phyloP scores from a whole-genome alignment of 495 filamentous ascomycete species.

The Astrocystis sublimbata region DNA sequence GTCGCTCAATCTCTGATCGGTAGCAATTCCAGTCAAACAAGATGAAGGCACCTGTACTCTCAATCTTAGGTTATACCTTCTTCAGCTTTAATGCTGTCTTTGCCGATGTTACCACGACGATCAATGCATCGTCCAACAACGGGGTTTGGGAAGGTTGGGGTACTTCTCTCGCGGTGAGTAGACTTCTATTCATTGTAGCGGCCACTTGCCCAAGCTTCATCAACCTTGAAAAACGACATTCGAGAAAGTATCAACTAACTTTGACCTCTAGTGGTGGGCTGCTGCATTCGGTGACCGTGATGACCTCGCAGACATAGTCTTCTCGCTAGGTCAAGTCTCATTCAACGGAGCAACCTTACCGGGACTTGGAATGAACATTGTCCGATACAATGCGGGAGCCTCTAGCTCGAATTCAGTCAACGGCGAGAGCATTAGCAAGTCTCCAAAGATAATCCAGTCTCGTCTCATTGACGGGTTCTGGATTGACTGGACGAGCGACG shows the following conservation, averaged over 20 bases:
- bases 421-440: conserved; percentile 36
- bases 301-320: conserved; percentile 41
- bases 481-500: conserved; percentile 33
- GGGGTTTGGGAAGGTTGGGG: no score
- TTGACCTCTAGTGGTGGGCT: conserved; percentile 45
- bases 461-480: conserved; percentile 42
- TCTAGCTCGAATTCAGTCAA: conserved; percentile 35
- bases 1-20: neutral
- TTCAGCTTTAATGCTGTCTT: conserved; percentile 6
- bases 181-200: no score
- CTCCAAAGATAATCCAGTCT: conserved; percentile 35
- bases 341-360: conserved; percentile 30
- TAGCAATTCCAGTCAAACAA: neutral
- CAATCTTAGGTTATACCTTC: neutral
- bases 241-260: conserved; percentile 33
- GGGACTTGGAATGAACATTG: conserved; percentile 43
- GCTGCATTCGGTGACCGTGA: conserved; percentile 35
- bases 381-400: conserved; percentile 42
- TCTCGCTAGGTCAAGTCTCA: conserved; percentile 27
- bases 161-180: no score
- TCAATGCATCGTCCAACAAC: no score
- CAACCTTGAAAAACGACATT: no score
- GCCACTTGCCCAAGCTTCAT: no score
- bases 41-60: neutral
- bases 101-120: conserved; percentile 35